Evolutionary conservation across 2,329 filamentous ascomycete species (phyloP), one percentile per base, ranked within the genome.

Genomic region (Cytospora paraplurivora): DNA sequence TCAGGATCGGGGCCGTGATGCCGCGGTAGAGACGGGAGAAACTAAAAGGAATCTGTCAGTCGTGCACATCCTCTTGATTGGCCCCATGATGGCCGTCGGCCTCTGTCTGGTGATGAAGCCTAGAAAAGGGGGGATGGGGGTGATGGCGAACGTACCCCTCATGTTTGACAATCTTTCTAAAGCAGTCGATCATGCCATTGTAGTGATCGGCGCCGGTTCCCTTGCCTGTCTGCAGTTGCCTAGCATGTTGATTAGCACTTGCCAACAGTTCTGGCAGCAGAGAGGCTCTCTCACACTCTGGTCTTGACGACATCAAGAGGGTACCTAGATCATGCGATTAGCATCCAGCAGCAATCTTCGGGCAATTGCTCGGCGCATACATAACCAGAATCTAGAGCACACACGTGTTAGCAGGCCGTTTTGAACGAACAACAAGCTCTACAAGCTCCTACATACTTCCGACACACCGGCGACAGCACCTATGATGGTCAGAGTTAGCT

Each of bases 291-390:
- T 85, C 86, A 95, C 91, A 96, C 90, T 89, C 94, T 85, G 69
- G 95, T 98, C 86, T 98, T 98, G 78, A 98, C 92, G 64, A 99
- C 95, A 77, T 99, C 95, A 77, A 99, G 84, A 70, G 95, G 95
- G 82, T 99, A 99, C 95, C 93, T 97, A 76, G 64, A 64, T 57
- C 37, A 64, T 33, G 34, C 12, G 8, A 55, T 62, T n/a, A 67
- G 63, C 51, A 65, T 58, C 67, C 17, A 60, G 49, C 56, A 68
- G 68, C 68, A 61, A 62, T 64, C 13, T 32, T 32, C 4, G 34
- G 34, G 33, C 17, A 13, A 17, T 27, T 35, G 8, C 10, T 50
- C 65, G 63, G 53, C 32, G 77, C 85, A 74, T 81, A 94, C 91
- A 96, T 96, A 65, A 95, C 85, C 78, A 95, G 80, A 80, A 96